Evolutionary conservation across 2,329 filamentous ascomycete genomes (phyloP).

Genomic region (Helicocarpus griseus): DNA sequence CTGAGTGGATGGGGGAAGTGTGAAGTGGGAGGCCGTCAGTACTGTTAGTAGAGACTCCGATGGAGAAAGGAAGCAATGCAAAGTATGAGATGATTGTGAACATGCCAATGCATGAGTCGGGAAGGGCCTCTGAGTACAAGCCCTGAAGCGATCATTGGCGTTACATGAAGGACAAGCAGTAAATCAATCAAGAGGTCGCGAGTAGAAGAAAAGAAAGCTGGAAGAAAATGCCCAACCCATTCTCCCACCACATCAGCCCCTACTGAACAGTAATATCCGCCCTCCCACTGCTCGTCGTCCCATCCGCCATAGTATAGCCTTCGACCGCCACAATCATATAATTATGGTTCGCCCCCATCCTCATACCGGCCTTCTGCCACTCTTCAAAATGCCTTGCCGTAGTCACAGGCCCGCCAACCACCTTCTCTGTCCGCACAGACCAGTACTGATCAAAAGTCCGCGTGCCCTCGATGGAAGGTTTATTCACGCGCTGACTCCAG

Average conservation of each 20-base stretch:
- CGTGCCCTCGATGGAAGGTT: constrained; percentile 38
- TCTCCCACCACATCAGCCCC: too few species aligned
- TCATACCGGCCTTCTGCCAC: constrained; percentile 19
- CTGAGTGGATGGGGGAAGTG: too few species aligned
- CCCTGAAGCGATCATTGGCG: too few species aligned
- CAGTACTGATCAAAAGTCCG: constrained; percentile 45
- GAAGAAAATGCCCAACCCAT: neutral
- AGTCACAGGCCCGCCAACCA: constrained; percentile 22
- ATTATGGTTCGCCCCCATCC: constrained; percentile 21
- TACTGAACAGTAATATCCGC: neutral
- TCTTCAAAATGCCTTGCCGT: constrained; percentile 24
- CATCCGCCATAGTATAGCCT: constrained; percentile 8
- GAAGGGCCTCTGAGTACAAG: too few species aligned
- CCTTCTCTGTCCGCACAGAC: constrained; percentile 27
- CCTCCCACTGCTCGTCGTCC: neutral
- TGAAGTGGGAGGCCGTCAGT: too few species aligned
- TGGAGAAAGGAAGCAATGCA: too few species aligned
- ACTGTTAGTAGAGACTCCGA: too few species aligned
- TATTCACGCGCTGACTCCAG: constrained; percentile 26
- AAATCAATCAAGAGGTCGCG: too few species aligned
- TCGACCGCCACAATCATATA: constrained; percentile 27
- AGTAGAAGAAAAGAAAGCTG: neutral
- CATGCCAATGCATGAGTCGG: too few species aligned
- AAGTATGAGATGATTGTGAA: too few species aligned
- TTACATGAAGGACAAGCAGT: too few species aligned